Conservation (phyloP, 192 early-diverging fungal genomes). For the Dissophora globulifera region DNA sequence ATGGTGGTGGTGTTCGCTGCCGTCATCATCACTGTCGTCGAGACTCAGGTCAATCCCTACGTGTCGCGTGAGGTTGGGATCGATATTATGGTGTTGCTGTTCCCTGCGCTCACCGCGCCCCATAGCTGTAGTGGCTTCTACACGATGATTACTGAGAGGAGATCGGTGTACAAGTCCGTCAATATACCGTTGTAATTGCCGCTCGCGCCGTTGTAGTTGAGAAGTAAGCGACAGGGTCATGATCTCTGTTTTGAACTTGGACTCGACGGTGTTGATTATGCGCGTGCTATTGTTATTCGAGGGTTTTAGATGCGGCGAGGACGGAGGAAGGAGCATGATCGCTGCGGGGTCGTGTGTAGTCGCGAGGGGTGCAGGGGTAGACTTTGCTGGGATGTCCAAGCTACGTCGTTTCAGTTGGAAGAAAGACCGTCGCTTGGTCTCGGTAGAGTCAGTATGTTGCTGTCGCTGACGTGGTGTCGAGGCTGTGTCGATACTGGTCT, state of each 20-base stretch:
- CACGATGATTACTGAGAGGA: no score
- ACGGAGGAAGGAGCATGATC: neutral
- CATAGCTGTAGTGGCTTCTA: no score
- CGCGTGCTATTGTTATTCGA: slow-evolving; percentile 5
- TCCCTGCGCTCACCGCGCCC: no score
- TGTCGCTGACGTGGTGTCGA: no score
- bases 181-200: slow-evolving; percentile 6
- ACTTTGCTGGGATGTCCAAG: slow-evolving; percentile 11
- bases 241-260: slow-evolving; percentile 41
- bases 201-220: slow-evolving; percentile 18
- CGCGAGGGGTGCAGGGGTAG: neutral
- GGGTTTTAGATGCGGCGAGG: neutral
- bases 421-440: neutral
- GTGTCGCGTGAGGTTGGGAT: no score
- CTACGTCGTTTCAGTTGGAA: slow-evolving; percentile 36
- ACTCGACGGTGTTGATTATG: slow-evolving; percentile 36
- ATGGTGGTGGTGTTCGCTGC: neutral
- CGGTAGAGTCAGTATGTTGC: neutral
- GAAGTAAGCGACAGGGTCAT: slow-evolving; percentile 12
- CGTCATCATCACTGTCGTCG: neutral
- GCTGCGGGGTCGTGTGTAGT: neutral
- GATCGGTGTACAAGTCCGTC: no score
- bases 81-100: no score
- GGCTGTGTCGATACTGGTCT: no score
- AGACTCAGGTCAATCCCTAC: no score